Conservation (phyloP, 2,329 filamentous ascomycete species). For the Aureobasidium melanogenum region DNA sequence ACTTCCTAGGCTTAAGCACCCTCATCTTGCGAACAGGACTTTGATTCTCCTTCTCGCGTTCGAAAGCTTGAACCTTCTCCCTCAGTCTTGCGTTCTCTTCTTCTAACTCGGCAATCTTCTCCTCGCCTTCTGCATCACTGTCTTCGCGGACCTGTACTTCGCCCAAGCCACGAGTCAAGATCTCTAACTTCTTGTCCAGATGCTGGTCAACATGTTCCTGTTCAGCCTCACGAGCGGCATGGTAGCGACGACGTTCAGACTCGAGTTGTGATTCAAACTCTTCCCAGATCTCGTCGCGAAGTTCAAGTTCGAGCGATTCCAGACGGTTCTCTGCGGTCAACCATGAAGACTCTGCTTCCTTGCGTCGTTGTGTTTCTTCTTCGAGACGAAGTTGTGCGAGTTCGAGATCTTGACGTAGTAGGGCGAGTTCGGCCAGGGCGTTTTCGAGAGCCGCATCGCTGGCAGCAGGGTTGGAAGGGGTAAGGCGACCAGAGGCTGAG, state of each 20-base stretch:
- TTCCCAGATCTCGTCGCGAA: constrained; percentile 78
- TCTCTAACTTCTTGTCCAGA: constrained; percentile 78
- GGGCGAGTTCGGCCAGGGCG: constrained; percentile 69
- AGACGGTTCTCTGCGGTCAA: constrained; percentile 54
- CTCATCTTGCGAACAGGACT: constrained; percentile 41
- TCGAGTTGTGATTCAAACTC: constrained; percentile 77
- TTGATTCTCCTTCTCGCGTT: constrained; percentile 30
- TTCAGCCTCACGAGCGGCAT: constrained; percentile 67
- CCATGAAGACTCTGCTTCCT: constrained; percentile 65
- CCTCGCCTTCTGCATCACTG: constrained; percentile 19
- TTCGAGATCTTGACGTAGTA: constrained; percentile 71
- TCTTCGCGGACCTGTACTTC: constrained; percentile 37
- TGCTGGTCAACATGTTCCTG: constrained; percentile 71
- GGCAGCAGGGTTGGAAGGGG: constrained; percentile 34
- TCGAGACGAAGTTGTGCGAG: constrained; percentile 60
- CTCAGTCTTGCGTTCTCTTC: constrained; percentile 37
- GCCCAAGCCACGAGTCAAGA: constrained; percentile 50
- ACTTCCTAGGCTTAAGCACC: constrained; percentile 41
- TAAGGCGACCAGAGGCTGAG: constrained; percentile 31
- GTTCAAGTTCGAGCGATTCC: constrained; percentile 70
- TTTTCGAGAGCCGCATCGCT: constrained; percentile 60
- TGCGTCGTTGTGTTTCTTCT: constrained; percentile 60
- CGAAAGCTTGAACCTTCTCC: constrained; percentile 30
- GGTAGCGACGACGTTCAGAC: constrained; percentile 72
- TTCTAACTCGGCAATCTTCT: constrained; percentile 32